Percentiles rank a stretch among this genome's conserved stretches.
These are phyloP conservation scores for Amanita muscaria DNA, from an alignment of 768 basidiomycete species.

Conservation along the genomic window DNA sequence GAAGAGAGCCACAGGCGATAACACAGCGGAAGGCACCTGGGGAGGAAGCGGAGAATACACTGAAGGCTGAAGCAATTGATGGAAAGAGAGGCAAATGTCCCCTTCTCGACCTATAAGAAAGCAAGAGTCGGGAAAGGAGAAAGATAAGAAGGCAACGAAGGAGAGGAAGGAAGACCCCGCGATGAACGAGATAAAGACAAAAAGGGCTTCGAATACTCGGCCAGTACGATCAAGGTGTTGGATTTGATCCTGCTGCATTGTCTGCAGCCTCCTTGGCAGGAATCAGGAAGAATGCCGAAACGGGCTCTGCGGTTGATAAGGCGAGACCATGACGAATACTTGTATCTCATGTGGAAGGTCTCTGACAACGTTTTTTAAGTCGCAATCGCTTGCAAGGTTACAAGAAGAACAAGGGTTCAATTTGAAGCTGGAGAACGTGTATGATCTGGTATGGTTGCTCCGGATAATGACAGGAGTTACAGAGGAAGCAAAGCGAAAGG, in stretches of 20 bases:
- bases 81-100: constrained; percentile 50
- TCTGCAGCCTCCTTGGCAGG: constrained; percentile 25
- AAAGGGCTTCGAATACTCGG: constrained; percentile 38
- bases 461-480: constrained; percentile 14
- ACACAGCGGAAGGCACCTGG: constrained; percentile 53
- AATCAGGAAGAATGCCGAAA: constrained; percentile 20
- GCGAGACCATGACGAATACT: constrained; percentile 25
- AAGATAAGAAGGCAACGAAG: constrained; percentile 15
- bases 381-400: constrained; percentile 45
- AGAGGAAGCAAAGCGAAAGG: constrained; percentile 15
- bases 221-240: constrained; percentile 60
- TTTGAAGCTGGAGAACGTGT: constrained; percentile 61
- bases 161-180: constrained; percentile 13
- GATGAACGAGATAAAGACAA: constrained; percentile 10
- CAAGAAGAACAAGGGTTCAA: constrained; percentile 34
- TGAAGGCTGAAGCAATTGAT: constrained; percentile 53
- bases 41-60: constrained; percentile 52
- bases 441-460: constrained; percentile 47
- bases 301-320: constrained; percentile 43
- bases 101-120: constrained; percentile 40
- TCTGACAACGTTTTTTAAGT: constrained; percentile 26
- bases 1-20: constrained; percentile 72
- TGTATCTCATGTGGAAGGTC: not conserved
- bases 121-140: not conserved
- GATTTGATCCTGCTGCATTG: constrained; percentile 70